These are phyloP conservation scores for Globisporangium echinulatum DNA, from an alignment of 352 stramenopile species.

Conservation along the genomic window DNA sequence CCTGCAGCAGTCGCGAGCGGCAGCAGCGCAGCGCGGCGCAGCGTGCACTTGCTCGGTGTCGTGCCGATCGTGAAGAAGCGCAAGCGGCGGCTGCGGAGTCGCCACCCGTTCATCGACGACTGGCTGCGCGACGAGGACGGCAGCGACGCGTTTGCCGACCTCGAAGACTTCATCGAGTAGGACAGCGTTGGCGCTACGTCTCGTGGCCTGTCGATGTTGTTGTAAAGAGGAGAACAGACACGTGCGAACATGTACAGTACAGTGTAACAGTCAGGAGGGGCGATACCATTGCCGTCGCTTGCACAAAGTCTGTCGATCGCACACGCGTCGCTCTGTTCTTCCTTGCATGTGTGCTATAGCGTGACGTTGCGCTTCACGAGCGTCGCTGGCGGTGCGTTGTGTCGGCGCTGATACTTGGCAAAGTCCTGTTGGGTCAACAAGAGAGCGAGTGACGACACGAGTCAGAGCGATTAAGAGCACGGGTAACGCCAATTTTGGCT, in stretches of 20 bases:
- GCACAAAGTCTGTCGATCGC: too few relatives aligned
- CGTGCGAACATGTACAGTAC: too few relatives aligned
- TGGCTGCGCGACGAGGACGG: conserved; percentile 69
- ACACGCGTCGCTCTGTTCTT: too few relatives aligned
- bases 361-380: conserved; percentile 29
- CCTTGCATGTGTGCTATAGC: conserved; percentile 14
- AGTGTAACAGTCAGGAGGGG: too few relatives aligned
- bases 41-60: conserved; percentile 35
- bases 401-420: conserved; percentile 35
- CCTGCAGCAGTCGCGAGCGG: conserved; percentile 6
- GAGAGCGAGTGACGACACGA: conserved; percentile 1
- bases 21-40: conserved; percentile 15
- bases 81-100: conserved; percentile 48
- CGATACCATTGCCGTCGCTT: neutral
- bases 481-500: too few relatives aligned
- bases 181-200: neutral
- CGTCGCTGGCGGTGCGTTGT: conserved; percentile 23
- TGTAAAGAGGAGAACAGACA: neutral
- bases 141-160: conserved; percentile 56
- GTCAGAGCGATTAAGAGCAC: neutral
- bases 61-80: conserved; percentile 52
- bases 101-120: conserved; percentile 70
- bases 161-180: conserved; percentile 75
- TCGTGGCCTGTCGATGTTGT: neutral
- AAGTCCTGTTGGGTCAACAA: conserved; percentile 19